These are phyloP conservation scores for Eremothecium coryli DNA, from an alignment of 1,139 yeast genomes.

Conservation along the genomic window DNA sequence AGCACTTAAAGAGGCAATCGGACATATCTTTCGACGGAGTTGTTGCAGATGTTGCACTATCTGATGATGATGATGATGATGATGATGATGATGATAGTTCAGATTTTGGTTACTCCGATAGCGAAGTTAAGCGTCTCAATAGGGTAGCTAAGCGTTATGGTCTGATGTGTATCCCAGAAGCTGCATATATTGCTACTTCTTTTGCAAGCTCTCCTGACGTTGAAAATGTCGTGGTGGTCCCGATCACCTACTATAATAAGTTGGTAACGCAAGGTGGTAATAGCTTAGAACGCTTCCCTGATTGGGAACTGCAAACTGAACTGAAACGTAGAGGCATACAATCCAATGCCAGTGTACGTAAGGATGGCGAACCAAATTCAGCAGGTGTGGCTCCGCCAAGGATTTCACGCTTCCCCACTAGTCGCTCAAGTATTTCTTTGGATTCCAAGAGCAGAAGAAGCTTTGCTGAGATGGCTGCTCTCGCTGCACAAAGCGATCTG, in stretches of 20 bases:
- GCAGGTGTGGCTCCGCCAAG: slow-evolving; percentile 10
- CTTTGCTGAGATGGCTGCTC: slow-evolving; percentile 24
- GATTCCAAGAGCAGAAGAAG: slow-evolving; percentile 18
- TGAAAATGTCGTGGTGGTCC: slow-evolving; percentile 53
- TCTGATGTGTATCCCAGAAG: slow-evolving; percentile 45
- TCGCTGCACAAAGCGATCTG: slow-evolving; percentile 23
- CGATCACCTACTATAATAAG: slow-evolving; percentile 48
- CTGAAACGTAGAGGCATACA: slow-evolving; percentile 44
- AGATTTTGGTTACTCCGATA: slow-evolving; percentile 6
- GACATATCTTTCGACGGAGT: slow-evolving; percentile 3
- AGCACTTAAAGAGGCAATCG: slow-evolving; percentile 9
- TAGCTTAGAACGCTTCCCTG: slow-evolving; percentile 39
- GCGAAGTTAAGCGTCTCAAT: slow-evolving; percentile 16
- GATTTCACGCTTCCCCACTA: slow-evolving; percentile 17
- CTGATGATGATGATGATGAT: slow-evolving; percentile 7
- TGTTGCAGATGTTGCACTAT: too few relatives aligned
- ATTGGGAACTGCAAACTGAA: slow-evolving; percentile 38
- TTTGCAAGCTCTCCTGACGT: slow-evolving; percentile 46
- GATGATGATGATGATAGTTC: slow-evolving; percentile 7
- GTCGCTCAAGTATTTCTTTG: slow-evolving; percentile 17
- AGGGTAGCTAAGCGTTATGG: slow-evolving; percentile 38
- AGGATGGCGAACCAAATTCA: slow-evolving; percentile 5
- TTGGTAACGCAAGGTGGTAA: slow-evolving; percentile 38
- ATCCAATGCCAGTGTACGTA: slow-evolving; percentile 8
- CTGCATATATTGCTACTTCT: slow-evolving; percentile 44